Conservation (phyloP, 495 filamentous ascomycete genomes). For the Paragyromitra xinjiangensis region DNA sequence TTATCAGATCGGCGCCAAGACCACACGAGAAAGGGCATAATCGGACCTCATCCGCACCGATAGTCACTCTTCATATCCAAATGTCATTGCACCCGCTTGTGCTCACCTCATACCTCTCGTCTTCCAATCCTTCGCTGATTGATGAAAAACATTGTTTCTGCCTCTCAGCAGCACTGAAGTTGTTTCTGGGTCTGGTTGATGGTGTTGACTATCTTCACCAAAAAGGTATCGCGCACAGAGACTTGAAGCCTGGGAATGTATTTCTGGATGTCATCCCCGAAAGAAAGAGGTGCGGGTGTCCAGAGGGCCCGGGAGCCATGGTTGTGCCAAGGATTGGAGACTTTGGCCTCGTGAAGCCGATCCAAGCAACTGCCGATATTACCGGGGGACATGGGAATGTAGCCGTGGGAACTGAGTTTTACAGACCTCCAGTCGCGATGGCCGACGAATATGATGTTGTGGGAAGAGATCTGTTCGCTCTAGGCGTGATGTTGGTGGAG, state of each 20-base stretch:
- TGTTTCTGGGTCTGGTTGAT: constrained; percentile 70
- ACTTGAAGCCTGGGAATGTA: constrained; percentile 99
- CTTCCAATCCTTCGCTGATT: neutral
- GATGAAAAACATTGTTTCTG: constrained; percentile 64
- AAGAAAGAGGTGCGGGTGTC: constrained; percentile 23
- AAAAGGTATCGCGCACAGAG: constrained; percentile 91
- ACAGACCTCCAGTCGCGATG: constrained; percentile 34
- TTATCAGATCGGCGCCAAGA: constrained; percentile 42
- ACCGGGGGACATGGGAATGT: constrained; percentile 1
- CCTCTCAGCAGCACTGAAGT: constrained; percentile 60
- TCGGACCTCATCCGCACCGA: constrained; percentile 57
- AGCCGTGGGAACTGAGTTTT: constrained; percentile 46
- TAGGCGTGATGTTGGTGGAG: constrained; percentile 49
- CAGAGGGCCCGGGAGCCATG: constrained; percentile 72
- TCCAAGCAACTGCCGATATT: constrained; percentile 25
- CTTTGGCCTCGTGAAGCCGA: constrained; percentile 64
- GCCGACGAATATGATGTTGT: constrained; percentile 33
- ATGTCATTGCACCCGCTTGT: constrained; percentile 67
- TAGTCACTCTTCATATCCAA: constrained; percentile 65
- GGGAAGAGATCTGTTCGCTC: constrained; percentile 43
- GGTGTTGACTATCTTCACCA: constrained; percentile 88
- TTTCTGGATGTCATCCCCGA: constrained; percentile 74
- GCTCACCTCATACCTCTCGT: constrained; percentile 57
- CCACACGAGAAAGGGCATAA: constrained; percentile 54
- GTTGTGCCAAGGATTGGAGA: constrained; percentile 65